phyloP scores from a whole-genome alignment of 768 basidiomycete species.

The Kwoniella heveanensis region DNA sequence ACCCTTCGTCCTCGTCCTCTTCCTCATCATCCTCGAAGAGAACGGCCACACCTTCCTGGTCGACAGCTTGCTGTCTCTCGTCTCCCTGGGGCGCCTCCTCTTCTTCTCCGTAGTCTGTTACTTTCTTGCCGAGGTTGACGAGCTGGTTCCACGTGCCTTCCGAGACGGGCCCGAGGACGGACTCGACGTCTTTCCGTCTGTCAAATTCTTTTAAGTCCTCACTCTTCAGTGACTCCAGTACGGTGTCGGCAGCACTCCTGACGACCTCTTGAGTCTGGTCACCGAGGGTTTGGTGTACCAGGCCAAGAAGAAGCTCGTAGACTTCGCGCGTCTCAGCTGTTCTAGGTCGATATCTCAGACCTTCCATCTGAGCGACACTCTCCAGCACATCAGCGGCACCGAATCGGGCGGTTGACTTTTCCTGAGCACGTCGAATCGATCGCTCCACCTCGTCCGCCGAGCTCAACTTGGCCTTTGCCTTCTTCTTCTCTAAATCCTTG shows the following conservation, averaged over 20 bases:
- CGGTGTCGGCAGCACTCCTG: slow-evolving; percentile 89
- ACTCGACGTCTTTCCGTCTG: slow-evolving; percentile 91
- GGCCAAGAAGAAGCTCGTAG: slow-evolving; percentile 84
- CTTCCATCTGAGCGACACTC: slow-evolving; percentile 89
- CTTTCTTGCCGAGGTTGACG: slow-evolving; percentile 83
- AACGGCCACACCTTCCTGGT: slow-evolving; percentile 97
- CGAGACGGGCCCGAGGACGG: slow-evolving; percentile 66
- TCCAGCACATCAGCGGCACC: slow-evolving; percentile 84
- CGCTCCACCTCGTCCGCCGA: slow-evolving; percentile 53
- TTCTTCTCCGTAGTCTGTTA: slow-evolving; percentile 91
- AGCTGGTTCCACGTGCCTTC: slow-evolving; percentile 80
- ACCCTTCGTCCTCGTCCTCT: slow-evolving; percentile 79
- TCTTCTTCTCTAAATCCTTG: slow-evolving; percentile 89
- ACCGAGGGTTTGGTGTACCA: slow-evolving; percentile 79
- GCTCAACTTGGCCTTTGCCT: slow-evolving; percentile 68
- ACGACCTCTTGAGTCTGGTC: slow-evolving; percentile 97
- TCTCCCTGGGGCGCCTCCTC: slow-evolving; percentile 72
- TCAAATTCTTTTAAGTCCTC: slow-evolving; percentile 92
- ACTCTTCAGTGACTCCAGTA: slow-evolving; percentile 83
- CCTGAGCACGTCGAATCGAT: slow-evolving; percentile 59
- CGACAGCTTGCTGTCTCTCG: slow-evolving; percentile 82
- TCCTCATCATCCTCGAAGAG: slow-evolving; percentile 98
- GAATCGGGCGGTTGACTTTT: slow-evolving; percentile 65
- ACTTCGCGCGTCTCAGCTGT: slow-evolving; percentile 93
- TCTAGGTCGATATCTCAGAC: slow-evolving; percentile 85